Evolutionary conservation across 2,329 filamentous ascomycete species (phyloP).

Genomic region (Penicillium corylophilum): DNA sequence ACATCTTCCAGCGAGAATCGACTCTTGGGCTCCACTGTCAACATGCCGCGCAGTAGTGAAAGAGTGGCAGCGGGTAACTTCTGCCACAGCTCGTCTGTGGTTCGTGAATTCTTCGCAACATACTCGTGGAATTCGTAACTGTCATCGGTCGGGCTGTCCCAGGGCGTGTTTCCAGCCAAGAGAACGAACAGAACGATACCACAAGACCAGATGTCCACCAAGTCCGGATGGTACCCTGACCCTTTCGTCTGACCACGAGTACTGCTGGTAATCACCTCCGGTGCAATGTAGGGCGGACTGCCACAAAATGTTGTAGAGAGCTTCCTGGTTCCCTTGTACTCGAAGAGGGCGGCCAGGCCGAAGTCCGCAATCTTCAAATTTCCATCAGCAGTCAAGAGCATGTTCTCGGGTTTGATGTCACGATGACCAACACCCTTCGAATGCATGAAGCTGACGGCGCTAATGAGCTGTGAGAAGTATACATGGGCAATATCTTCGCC

Average conservation of each 20-base stretch:
- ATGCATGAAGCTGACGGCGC: constrained; percentile 92
- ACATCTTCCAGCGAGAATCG: constrained; percentile 86
- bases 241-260: constrained; percentile 51
- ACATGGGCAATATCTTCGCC: constrained; percentile 91
- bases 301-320: constrained; percentile 87
- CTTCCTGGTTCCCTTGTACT: constrained; percentile 81
- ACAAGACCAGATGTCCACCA: constrained; percentile 94
- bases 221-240: constrained; percentile 60
- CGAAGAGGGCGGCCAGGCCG: constrained; percentile 89
- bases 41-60: constrained; percentile 88
- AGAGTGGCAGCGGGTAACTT: constrained; percentile 71
- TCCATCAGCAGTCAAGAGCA: constrained; percentile 79
- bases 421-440: constrained; percentile 92
- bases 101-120: constrained; percentile 72
- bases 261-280: constrained; percentile 70
- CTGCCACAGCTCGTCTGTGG: constrained; percentile 81
- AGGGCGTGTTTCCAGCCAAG: constrained; percentile 92
- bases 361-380: constrained; percentile 95
- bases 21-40: constrained; percentile 71
- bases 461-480: constrained; percentile 90
- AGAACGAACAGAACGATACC: constrained; percentile 97
- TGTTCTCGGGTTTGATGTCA: constrained; percentile 92
- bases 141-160: constrained; percentile 83
- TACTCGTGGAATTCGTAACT: constrained; percentile 95
- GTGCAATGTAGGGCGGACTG: constrained; percentile 94